Evolutionary conservation across 768 basidiomycete species (phyloP), one percentile per base, ranked within the genome.

Genomic region (Pleurotus sapidus): DNA sequence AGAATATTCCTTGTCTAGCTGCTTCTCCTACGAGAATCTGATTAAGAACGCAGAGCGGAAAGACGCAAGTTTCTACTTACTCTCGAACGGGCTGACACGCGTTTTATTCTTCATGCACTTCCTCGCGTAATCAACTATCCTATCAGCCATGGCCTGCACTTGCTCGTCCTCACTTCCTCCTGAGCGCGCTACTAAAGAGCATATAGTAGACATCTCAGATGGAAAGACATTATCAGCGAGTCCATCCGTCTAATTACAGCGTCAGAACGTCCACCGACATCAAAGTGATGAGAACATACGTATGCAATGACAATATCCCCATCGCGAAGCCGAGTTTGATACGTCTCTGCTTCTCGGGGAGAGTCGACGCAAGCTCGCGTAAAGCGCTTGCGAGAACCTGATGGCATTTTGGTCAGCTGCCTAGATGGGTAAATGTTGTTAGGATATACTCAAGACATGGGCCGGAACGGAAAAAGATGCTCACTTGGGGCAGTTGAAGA

Each of bases 31-130:
- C 20, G 43, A 30, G 9, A 3, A 40, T 12, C 8, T 20, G 39
- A 50, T 23, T 57, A 43, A 42, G 11, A 23, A 60, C 12, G n/a
- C 38, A n/a, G 17, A n/a, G 45, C 37, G 50, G 43, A 25, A 40
- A 27, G 30, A 12, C 48, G 20, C 50, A 50, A 38, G 27, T 7
- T 11, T 20, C 23, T 5, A 73, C 85, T 64, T 67, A 83, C 88
- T 80, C 70, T 90, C 84, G 62, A 93, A 93, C 1, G 91, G 91
- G 68, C 86, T 89, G 27, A 82, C 76, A 62, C 86, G 74, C 55
- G 72, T 77, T 59, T 78, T 81, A 65, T 83, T 85, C 59, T 71
- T 73, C 91, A 93, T 93, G 66, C 88, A 90, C 24, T 74, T 69
- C 58, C 76, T 77, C 2, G 91, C 81, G 63, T 89, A 88, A 34